Evolutionary conservation across 2,329 filamentous ascomycete species (phyloP).

Genomic region (Colletotrichum camelliae): DNA sequence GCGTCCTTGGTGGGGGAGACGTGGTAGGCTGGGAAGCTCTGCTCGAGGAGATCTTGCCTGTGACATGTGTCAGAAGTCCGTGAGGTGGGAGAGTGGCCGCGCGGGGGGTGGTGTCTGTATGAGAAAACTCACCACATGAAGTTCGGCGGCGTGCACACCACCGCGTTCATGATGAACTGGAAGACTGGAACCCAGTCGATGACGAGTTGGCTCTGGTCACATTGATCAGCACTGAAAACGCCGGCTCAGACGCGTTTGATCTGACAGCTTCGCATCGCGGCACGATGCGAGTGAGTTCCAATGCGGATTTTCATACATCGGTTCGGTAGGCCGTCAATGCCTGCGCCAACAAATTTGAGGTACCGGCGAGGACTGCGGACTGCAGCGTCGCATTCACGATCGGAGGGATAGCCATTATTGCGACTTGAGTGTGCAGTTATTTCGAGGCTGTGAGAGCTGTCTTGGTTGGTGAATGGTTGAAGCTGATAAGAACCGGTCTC

Average conservation of each 20-base stretch:
- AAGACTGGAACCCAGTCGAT: constrained; percentile 73
- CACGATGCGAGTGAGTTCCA: background rate
- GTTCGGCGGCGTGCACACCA: constrained; percentile 81
- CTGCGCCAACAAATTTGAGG: constrained; percentile 79
- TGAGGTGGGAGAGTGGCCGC: background rate
- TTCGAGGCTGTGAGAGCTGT: background rate
- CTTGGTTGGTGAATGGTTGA: background rate
- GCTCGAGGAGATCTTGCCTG: constrained; percentile 79
- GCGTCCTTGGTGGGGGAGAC: constrained; percentile 44
- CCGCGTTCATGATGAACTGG: constrained; percentile 77
- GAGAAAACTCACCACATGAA: constrained; percentile 69
- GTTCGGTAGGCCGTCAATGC: constrained; percentile 66
- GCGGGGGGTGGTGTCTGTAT: background rate
- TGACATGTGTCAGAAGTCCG: constrained; percentile 20
- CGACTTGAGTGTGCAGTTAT: background rate
- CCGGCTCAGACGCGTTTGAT: background rate
- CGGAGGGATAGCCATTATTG: constrained; percentile 47
- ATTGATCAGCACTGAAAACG: background rate
- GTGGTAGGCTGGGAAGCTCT: constrained; percentile 71
- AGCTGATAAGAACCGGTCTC: background rate
- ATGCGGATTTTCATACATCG: constrained; percentile 50
- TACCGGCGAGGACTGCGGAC: constrained; percentile 66
- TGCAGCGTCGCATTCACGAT: constrained; percentile 69
- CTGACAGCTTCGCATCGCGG: background rate
- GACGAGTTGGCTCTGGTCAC: constrained; percentile 57